A percentile compares a stretch with the other conserved stretches of the same genome.
Conservation (phyloP, 495 filamentous ascomycete species). For the Terfezia claveryi region DNA sequence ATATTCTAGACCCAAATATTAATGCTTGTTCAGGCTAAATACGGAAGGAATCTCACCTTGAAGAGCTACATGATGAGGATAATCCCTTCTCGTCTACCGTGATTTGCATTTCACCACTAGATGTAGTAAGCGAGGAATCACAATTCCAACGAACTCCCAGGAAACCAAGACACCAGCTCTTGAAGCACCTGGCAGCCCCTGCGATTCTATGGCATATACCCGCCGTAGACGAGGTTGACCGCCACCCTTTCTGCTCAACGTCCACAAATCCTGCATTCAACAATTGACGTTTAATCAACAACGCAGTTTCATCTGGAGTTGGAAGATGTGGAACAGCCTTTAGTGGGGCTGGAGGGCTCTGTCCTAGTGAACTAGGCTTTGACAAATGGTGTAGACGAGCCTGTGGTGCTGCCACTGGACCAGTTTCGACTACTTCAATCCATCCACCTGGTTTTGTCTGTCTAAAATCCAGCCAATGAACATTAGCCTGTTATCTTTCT, state of each 20-base stretch:
- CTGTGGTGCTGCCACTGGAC: slow-evolving; percentile 6
- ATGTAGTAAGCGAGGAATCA: not conserved
- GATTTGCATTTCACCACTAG: not conserved
- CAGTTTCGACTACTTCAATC: slow-evolving; percentile 18
- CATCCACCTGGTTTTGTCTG: slow-evolving; percentile 18
- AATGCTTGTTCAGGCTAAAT: not conserved
- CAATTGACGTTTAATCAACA: slow-evolving; percentile 17
- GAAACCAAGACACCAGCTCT: not conserved
- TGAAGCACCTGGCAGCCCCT: slow-evolving; percentile 13
- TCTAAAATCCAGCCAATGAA: not conserved
- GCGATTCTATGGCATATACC: slow-evolving; percentile 15
- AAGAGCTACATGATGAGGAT: not conserved
- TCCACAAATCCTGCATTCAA: slow-evolving; percentile 17
- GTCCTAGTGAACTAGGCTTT: not conserved
- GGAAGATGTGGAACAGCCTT: slow-evolving; percentile 4
- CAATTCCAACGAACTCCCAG: not conserved
- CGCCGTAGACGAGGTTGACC: slow-evolving; percentile 2
- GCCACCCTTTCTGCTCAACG: slow-evolving; percentile 16
- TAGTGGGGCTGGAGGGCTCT: not conserved
- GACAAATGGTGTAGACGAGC: not conserved
- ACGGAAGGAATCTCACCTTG: not conserved
- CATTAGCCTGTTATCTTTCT: too few species aligned
- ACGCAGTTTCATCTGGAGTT: slow-evolving; percentile 12
- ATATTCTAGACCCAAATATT: slow-evolving; percentile 5
- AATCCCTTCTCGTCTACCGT: not conserved